phyloP scores from a whole-genome alignment of 2,329 filamentous ascomycete genomes.

The Penicillium psychrosexuale region DNA sequence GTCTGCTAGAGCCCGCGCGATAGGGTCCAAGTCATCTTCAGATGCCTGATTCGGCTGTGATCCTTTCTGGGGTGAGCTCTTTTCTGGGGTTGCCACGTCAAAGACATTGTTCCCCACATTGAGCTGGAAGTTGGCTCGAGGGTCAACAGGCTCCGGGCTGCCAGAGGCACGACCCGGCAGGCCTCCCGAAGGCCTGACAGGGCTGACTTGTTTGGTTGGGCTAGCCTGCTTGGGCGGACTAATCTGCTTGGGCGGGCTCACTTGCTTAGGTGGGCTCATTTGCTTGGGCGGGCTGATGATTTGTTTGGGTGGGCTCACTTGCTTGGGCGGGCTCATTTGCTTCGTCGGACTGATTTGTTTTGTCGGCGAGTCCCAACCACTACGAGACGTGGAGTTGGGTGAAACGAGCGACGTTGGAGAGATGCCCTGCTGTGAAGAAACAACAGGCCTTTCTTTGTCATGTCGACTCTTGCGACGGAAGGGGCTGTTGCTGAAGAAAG shows the following conservation, averaged over 20 bases:
- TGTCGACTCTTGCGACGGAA: slow-evolving; percentile 88
- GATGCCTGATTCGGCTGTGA: slow-evolving; percentile 39
- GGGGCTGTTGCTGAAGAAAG: slow-evolving; percentile 90
- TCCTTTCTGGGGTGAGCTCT: slow-evolving; percentile 48
- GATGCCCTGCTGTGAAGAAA: slow-evolving; percentile 30
- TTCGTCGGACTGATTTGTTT: slow-evolving; percentile 5
- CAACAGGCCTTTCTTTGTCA: slow-evolving; percentile 57
- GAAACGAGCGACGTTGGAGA: slow-evolving; percentile 5
- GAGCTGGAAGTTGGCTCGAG: slow-evolving; percentile 85
- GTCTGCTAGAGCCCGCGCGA: slow-evolving; percentile 87
- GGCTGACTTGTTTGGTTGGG: slow-evolving; percentile 40
- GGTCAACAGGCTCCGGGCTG: slow-evolving; percentile 85
- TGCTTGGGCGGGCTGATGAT: slow-evolving; percentile 10
- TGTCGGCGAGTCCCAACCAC: slow-evolving; percentile 7
- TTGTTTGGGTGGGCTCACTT: slow-evolving; percentile 10
- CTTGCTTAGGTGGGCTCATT: slow-evolving; percentile 24
- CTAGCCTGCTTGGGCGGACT: slow-evolving; percentile 41
- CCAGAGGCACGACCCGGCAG: slow-evolving; percentile 33
- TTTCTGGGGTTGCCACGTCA: slow-evolving; percentile 77
- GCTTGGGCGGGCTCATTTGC: slow-evolving; percentile 10
- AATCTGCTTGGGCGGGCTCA: slow-evolving; percentile 36
- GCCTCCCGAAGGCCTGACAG: slow-evolving; percentile 43
- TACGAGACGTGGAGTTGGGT: neutral
- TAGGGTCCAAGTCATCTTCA: slow-evolving; percentile 73
- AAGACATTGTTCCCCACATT: slow-evolving; percentile 97